phyloP scores from a whole-genome alignment of 2,329 filamentous ascomycete species.

The Amauroascus verrucosus region DNA sequence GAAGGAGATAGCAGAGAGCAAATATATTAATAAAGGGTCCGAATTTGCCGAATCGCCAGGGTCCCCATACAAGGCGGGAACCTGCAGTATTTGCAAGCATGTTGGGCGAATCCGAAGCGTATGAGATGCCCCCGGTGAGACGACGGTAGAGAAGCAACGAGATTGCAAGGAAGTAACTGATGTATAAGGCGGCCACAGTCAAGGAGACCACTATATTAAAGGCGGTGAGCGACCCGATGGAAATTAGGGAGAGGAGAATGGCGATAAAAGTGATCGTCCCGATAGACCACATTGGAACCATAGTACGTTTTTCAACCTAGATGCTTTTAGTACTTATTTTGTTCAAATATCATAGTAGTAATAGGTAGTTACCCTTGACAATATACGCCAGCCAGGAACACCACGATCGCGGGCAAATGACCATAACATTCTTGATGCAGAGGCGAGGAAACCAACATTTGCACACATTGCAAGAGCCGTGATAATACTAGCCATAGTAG shows the following conservation, averaged over 20 bases:
- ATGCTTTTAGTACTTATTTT: constrained; percentile 4
- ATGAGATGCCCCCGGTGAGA: constrained; percentile 21
- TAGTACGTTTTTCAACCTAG: constrained; percentile 28
- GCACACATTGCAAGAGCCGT: constrained; percentile 31
- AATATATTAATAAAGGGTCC: constrained; percentile 27
- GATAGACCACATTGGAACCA: constrained; percentile 36
- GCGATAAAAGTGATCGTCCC: constrained; percentile 26
- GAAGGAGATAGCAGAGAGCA: constrained; percentile 26
- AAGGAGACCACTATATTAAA: constrained; percentile 48
- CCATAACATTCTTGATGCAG: constrained; percentile 35
- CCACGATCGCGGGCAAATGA: constrained; percentile 38
- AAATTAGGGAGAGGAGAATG: constrained; percentile 38
- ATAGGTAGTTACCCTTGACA: constrained; percentile 22
- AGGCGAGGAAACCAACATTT: constrained; percentile 26
- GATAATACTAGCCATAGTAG: constrained; percentile 40
- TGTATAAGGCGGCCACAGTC: constrained; percentile 41
- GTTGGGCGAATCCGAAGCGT: constrained; percentile 15
- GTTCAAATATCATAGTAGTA: background rate
- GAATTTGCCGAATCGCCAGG: constrained; percentile 21
- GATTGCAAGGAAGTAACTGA: constrained; percentile 43
- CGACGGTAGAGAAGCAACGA: constrained; percentile 36
- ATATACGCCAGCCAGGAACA: constrained; percentile 27
- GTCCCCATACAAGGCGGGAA: constrained; percentile 22
- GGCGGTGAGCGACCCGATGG: constrained; percentile 43
- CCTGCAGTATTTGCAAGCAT: constrained; percentile 17